These are phyloP conservation scores for Nadsonia starkeyi-henricii DNA, from an alignment of 1,139 yeast genomes.

Conservation along the genomic window DNA sequence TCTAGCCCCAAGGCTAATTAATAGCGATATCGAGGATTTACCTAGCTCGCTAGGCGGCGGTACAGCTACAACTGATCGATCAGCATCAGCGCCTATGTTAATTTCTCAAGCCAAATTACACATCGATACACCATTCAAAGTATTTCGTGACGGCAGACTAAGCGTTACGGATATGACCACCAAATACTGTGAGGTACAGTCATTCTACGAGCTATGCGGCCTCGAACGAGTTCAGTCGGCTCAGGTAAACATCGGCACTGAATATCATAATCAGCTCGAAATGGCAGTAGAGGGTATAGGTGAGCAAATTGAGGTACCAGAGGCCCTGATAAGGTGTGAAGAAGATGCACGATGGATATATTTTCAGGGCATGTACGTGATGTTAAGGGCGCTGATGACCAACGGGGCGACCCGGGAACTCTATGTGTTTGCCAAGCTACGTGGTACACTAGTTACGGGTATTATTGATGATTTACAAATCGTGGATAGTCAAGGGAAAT, in stretches of 20 bases:
- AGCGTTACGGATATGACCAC: slow-evolving; percentile 19
- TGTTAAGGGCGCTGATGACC: slow-evolving; percentile 8
- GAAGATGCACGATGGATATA: slow-evolving; percentile 14
- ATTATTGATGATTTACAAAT: slow-evolving; percentile 18
- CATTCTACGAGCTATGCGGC: slow-evolving; percentile 12
- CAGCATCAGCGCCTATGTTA: no score
- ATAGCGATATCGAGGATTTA: neutral
- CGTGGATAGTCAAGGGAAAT: slow-evolving; percentile 2
- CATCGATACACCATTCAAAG: slow-evolving; percentile 7
- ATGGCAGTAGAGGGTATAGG: slow-evolving; percentile 7
- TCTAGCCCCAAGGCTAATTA: slow-evolving; percentile 1
- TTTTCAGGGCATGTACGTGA: slow-evolving; percentile 9
- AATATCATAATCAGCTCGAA: slow-evolving; percentile 19
- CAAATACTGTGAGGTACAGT: slow-evolving; percentile 17
- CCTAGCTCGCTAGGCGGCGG: no score
- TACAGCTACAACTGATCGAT: no score
- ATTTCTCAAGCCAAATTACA: neutral
- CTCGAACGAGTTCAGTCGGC: slow-evolving; percentile 6
- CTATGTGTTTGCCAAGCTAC: slow-evolving; percentile 18
- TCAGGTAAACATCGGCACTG: slow-evolving; percentile 17
- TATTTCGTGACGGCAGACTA: slow-evolving; percentile 11
- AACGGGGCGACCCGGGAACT: slow-evolving; percentile 17
- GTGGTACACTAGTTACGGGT: slow-evolving; percentile 18
- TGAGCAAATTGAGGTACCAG: slow-evolving; percentile 6
- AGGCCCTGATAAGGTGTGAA: neutral